Base-by-base conservation (phyloP, 202 grass and related monocot species). In the Cymbopogon flexuosus region DNA sequence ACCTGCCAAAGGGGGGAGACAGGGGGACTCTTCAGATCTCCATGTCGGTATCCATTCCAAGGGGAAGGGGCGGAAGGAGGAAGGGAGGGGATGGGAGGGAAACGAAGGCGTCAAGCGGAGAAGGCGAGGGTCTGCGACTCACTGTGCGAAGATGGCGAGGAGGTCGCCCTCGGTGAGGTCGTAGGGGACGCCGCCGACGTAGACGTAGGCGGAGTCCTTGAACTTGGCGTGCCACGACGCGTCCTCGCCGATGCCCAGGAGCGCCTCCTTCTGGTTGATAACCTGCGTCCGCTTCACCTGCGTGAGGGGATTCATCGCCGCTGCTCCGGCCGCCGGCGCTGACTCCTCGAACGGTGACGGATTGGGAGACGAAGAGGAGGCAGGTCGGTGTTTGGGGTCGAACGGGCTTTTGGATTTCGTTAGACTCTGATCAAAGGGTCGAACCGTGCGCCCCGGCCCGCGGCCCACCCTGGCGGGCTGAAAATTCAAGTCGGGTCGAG, bases 161-260 rank as follows among this genome's bases (percentile, higher is more conserved):
- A 98, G 92, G 35, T 98, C 92, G 52, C 95, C 95, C 89, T 98
- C 92, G 8, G 88, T 93, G 73, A 95, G 95, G 73, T 93, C 95
- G 77, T 75, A 98, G 69, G 92, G 84, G 63, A 98, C 61, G 84
- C 92, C 95, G 16, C 95, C 92, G 82, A 89, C 84, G 82, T 86
- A 98, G 79, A 98, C 65, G 84, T 95, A 98, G 68, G 95, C 92
- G 46, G 95, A 95, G 68, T 93, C 90, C 86, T 88, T 98, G 84
- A 94, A 94, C 77, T 84, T 93, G 64, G 95, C 88, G 83, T 98
- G 90, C 95, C 95, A 95, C 8, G 95, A 95, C 8, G 88, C 92
- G 52, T 89, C 84, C 64, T 98, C 95, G 21, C 84, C 81, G 35
- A 98, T 90, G 58, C 92, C 92, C 10, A 98, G 88, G 18, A 87